Evolutionary conservation across 768 basidiomycete species (phyloP), one percentile per base, ranked within the genome.

Genomic region (Baorangia bicolor): DNA sequence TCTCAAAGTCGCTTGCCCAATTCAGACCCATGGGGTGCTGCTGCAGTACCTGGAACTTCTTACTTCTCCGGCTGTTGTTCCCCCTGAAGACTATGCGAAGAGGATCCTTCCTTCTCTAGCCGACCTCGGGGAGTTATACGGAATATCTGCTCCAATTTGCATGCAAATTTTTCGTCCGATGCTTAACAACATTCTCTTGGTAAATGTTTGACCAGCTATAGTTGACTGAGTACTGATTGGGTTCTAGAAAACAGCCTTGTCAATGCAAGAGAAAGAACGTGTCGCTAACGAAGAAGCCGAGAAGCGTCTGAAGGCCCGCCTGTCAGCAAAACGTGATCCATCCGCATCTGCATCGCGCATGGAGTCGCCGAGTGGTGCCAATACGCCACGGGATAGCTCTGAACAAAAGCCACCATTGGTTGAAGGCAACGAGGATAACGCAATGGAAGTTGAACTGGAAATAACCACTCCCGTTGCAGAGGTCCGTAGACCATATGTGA

Each of bases 81-180:
- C 82, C 16, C 73, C 87, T 0, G 79, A 86, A 53, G 88, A 92
- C 51, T 95, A 94, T 64, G 83, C 86, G 18, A 79, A 79, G 40
- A 84, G 81, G 63, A 76, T 92, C 23, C 73, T 95, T 7, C 95
- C 96, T 5, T 74, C 90, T 18, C 75, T 97, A 11, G 73, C 75
- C 2, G 88, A 91, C 28, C 80, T 98, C 10, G 86, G 86, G 49
- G 77, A 81, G 49, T 78, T 79, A 37, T 98, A 89, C 71, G 90
- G 88, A 8, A 84, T 99, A 42, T 84, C 86, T 55, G 84, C 90
- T 35, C 83, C 90, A 13, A 87, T 97, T 53, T 92, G 94, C 50
- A 97, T 98, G 91, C 93, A 95, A 67, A 88, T 98, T 54, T 81
- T 92, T 37, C 84, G 97, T 16, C 94, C 96, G 14, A 86, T 89